These are phyloP conservation scores for Coemansia sp. DNA, from an alignment of 192 early-diverging fungal genomes.

Conservation along the genomic window DNA sequence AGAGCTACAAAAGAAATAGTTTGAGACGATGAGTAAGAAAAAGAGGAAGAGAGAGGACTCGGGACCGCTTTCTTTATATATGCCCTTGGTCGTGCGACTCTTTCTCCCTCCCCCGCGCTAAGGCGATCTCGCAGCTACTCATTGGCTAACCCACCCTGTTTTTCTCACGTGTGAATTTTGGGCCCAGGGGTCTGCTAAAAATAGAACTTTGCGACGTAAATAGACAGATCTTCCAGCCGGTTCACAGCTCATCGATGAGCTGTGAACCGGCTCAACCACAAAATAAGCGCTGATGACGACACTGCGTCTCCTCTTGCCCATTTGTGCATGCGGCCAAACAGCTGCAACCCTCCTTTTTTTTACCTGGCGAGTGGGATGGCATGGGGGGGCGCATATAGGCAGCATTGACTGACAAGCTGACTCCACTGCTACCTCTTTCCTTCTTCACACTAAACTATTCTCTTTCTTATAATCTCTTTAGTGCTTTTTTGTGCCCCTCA, in stretches of 20 bases:
- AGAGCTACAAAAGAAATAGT: not conserved
- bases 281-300: slow-evolving; percentile 1
- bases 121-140: not conserved
- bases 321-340: slow-evolving; percentile 6
- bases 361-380: too few species aligned
- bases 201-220: not conserved
- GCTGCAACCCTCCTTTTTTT: not conserved
- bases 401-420: not conserved
- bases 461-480: not conserved
- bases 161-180: slow-evolving; percentile 3
- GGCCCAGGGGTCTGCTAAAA: not conserved
- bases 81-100: not conserved
- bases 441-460: not conserved
- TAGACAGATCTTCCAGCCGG: not conserved
- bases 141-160: not conserved
- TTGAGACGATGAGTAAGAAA: not conserved
- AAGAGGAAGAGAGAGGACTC: not conserved
- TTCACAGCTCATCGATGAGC: not conserved
- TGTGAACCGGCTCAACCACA: not conserved
- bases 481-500: not conserved
- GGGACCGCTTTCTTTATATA: slow-evolving; percentile 5
- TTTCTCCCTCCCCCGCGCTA: not conserved
- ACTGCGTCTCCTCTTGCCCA: not conserved
- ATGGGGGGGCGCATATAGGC: not conserved
- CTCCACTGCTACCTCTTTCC: slow-evolving; percentile 2